Evolutionary conservation across 176 grass and related monocot species (phyloP), one percentile per base, ranked within the genome.

Genomic region (Avena eriantha): DNA sequence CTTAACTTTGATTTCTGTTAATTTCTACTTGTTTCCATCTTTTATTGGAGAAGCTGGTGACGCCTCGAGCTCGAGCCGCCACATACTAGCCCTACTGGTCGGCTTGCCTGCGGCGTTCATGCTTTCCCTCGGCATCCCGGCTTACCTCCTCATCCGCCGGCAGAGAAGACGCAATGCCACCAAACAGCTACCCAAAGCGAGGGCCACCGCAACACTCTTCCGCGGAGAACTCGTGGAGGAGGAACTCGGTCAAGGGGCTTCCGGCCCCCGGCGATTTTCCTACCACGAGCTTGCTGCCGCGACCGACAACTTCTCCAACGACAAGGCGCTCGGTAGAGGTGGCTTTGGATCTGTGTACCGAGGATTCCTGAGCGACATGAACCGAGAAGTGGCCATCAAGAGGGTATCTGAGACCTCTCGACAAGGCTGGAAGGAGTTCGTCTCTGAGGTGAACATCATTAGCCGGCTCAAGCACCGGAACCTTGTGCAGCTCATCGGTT

Each of bases 401-500:
- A 53, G 73, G 48, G 73, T 76, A 0, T 53, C 24, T 0, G 48
- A 76, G 48, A 76, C 73, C 1, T 76, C 73, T 0, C 24, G 48
- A 5, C 48, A 54, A 26, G 73, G 73, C 1, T 76, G 24, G 31
- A 93, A 93, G 9, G 94, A 93, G 89, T 93, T 66, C 35, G 15
- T 82, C 45, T 43, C 89, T 0, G 91, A 96, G 89, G 89, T 93
- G 41, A 46, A 16, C 2, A 92, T 91, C 33, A 94, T 94, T 36
- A 88, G 82, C 65, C 78, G 55, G 2, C 46, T 92, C 10, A 59
- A 86, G 22, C 90, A 73, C 11, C 83, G 86, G 0, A 87, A 91
- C 14, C 83, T 92, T 2, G 90, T 91, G 14, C 83, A 85, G 11
- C 70, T 94, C 34, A 61, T 89, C 0, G 92, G 90, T 5, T 87